Evolutionary conservation across 306 rosid species (phyloP).

Genomic region (Albizia julibrissin): DNA sequence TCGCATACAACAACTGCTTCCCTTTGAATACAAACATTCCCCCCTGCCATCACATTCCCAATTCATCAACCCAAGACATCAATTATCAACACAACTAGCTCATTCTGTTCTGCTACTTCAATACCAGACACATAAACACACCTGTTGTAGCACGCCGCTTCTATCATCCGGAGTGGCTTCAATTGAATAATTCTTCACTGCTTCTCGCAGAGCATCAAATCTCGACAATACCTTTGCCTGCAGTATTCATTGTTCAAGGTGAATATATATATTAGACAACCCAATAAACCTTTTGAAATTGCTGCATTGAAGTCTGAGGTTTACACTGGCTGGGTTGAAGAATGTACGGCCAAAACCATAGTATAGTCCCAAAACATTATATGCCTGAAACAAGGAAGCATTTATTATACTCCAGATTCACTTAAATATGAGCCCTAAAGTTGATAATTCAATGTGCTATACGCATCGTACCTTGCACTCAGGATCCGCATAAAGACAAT

Average conservation of each 20-base stretch:
- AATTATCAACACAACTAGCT: not conserved
- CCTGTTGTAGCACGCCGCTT: conserved; percentile 84
- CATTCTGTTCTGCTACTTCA: not conserved
- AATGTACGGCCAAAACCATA: conserved; percentile 83
- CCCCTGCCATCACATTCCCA: conserved; percentile 51
- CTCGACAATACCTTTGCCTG: conserved; percentile 80
- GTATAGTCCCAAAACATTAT: conserved; percentile 65
- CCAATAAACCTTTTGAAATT: not conserved
- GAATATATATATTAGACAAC: not conserved
- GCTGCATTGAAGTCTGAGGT: conserved; percentile 16
- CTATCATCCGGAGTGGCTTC: conserved; percentile 80
- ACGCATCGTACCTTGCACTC: conserved; percentile 62
- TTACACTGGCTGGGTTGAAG: conserved; percentile 90
- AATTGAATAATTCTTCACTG: conserved; percentile 68
- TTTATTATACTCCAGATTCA: conserved; percentile 28
- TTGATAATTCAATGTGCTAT: conserved; percentile 5
- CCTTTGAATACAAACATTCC: conserved; percentile 93
- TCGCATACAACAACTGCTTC: conserved; percentile 72
- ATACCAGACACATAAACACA: conserved; percentile 14
- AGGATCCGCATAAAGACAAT: conserved; percentile 89
- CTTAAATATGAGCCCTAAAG: not conserved
- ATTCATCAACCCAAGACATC: not conserved
- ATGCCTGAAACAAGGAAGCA: conserved; percentile 54
- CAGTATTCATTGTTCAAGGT: conserved; percentile 17
- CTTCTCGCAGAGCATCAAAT: conserved; percentile 63